These are phyloP conservation scores for Pythium utonaiense DNA, from an alignment of 352 stramenopile species.

Conservation along the genomic window DNA sequence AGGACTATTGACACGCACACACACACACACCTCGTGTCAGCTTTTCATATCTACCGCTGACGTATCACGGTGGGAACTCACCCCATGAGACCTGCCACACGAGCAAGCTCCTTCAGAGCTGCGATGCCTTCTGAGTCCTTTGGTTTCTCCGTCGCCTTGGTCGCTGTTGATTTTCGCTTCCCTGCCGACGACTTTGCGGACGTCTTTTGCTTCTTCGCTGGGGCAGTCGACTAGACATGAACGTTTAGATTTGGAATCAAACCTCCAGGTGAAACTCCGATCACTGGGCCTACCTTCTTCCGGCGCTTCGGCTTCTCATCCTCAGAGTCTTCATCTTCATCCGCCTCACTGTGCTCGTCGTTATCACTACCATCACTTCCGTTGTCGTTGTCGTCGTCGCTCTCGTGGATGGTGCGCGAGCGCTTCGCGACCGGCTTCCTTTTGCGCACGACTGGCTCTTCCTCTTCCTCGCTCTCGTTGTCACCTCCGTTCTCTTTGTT, in stretches of 20 bases:
- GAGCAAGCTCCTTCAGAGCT: conserved; percentile 66
- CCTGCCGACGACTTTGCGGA: not conserved
- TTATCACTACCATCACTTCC: conserved; percentile 24
- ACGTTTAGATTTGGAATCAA: not conserved
- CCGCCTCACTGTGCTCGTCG: conserved; percentile 10
- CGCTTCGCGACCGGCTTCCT: conserved; percentile 9
- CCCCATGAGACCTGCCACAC: conserved; percentile 62
- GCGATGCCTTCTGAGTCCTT: conserved; percentile 44
- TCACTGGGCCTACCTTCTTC: conserved; percentile 17
- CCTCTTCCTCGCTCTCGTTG: conserved; percentile 6
- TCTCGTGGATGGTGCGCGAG: conserved; percentile 25
- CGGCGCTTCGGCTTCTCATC: conserved; percentile 10
- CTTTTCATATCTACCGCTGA: no score
- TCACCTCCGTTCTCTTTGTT: conserved; percentile 30
- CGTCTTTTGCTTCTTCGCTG: conserved; percentile 10
- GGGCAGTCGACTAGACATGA: not conserved
- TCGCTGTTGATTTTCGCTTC: conserved; percentile 13
- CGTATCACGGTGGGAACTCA: conserved; percentile 22
- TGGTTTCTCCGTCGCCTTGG: conserved; percentile 9
- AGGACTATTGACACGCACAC: conserved; percentile 33
- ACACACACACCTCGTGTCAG: no score
- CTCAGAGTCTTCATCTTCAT: conserved; percentile 4
- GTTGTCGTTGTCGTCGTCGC: conserved; percentile 27
- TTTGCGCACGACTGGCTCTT: not conserved
- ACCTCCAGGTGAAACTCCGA: not conserved